phyloP scores from a whole-genome alignment of 495 filamentous ascomycete genomes.

The Platismatia glauca region DNA sequence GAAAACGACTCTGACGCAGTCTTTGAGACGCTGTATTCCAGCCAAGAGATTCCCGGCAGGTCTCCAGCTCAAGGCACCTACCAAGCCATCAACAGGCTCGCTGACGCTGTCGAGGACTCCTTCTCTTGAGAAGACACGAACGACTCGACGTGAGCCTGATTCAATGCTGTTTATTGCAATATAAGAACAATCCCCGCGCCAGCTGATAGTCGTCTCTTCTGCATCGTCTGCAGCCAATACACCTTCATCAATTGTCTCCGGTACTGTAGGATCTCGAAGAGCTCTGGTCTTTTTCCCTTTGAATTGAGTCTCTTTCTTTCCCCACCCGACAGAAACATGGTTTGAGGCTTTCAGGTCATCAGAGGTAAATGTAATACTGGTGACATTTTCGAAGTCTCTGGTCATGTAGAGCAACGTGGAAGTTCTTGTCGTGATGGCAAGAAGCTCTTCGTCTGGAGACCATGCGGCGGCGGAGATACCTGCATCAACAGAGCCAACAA shows the following conservation, averaged over 20 bases:
- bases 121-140: constrained; percentile 84
- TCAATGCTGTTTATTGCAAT: constrained; percentile 78
- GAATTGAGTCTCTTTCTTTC: constrained; percentile 96
- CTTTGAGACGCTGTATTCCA: constrained; percentile 61
- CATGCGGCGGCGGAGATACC: constrained; percentile 84
- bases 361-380: constrained; percentile 55
- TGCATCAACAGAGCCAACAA: constrained; percentile 84
- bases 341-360: constrained; percentile 81
- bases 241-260: constrained; percentile 85
- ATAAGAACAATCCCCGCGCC: constrained; percentile 91
- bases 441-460: constrained; percentile 90
- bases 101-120: constrained; percentile 83
- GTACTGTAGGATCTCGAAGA: constrained; percentile 85
- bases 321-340: constrained; percentile 98
- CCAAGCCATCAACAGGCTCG: constrained; percentile 85
- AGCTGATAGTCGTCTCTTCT: constrained; percentile 62
- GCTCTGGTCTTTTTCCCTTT: constrained; percentile 87
- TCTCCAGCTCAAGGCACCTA: constrained; percentile 82
- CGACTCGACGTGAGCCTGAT: constrained; percentile 54
- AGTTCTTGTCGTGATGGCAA: constrained; percentile 71
- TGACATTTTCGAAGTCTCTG: constrained; percentile 73
- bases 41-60: constrained; percentile 85
- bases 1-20: constrained; percentile 76
- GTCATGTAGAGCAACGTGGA: constrained; percentile 88
- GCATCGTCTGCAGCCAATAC: constrained; percentile 63